Conservation (phyloP, 2,329 filamentous ascomycete genomes). For the Beauveria brongniartii region DNA sequence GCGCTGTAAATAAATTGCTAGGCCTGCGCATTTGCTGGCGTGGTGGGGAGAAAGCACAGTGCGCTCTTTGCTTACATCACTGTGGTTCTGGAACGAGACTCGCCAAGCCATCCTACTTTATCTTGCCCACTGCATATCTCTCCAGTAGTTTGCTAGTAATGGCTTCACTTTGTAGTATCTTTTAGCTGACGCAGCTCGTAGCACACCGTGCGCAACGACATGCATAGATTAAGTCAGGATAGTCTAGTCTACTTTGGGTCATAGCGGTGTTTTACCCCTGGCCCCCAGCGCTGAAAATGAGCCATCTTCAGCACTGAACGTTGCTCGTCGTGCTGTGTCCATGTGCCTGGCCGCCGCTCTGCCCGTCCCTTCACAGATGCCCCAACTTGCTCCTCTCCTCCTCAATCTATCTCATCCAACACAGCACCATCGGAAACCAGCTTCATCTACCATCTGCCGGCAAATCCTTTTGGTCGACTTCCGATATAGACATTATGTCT, state of each 20-base stretch:
- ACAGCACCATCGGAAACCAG: background rate
- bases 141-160: background rate
- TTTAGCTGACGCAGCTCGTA: background rate
- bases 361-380: background rate
- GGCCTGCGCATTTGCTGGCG: background rate
- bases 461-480: background rate
- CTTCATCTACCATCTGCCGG: background rate
- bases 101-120: background rate
- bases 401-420: background rate
- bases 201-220: background rate
- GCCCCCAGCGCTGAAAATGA: constrained; percentile 1
- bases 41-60: background rate
- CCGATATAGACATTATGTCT: constrained; percentile 24
- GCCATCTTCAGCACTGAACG: background rate
- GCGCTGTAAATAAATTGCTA: background rate
- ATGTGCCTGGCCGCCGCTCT: background rate
- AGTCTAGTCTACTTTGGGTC: background rate
- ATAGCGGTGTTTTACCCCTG: background rate
- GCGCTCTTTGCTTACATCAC: background rate
- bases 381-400: background rate
- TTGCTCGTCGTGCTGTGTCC: background rate
- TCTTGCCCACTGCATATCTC: no score
- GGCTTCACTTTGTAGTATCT: background rate
- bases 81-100: constrained; percentile 6
- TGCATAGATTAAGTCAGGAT: background rate